Percentiles rank a stretch among this genome's conserved stretches.
These are phyloP conservation scores for Ophiostoma sp. DNA, from an alignment of 2,329 filamentous ascomycete species.

Conservation along the genomic window DNA sequence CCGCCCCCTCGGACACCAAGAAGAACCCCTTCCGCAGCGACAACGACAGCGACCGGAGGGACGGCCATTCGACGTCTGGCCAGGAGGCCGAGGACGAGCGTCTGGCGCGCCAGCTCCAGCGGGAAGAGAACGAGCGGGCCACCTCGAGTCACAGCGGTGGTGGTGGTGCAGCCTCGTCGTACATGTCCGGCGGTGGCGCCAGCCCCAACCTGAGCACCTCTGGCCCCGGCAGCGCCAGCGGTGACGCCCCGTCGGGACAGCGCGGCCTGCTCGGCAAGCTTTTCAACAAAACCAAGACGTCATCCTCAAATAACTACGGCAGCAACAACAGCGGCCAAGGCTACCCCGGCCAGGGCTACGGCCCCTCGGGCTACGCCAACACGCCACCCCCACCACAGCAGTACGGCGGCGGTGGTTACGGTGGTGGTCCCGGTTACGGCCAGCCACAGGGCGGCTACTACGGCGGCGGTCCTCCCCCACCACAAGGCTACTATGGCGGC, in stretches of 20 bases:
- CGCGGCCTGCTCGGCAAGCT: constrained; percentile 56
- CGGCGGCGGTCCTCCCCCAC: constrained; percentile 34
- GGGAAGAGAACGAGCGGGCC: constrained; percentile 71
- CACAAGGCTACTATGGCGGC: constrained; percentile 39
- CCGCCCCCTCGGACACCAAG: constrained; percentile 58
- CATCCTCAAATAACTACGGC: not conserved
- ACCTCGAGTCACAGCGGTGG: constrained; percentile 34
- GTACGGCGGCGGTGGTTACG: constrained; percentile 39
- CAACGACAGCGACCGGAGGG: constrained; percentile 28
- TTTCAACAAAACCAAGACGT: constrained; percentile 39
- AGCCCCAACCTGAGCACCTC: constrained; percentile 32
- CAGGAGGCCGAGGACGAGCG: constrained; percentile 65
- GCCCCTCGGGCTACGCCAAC: constrained; percentile 36
- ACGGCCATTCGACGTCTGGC: constrained; percentile 44
- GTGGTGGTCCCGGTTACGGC: constrained; percentile 32
- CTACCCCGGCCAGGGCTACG: constrained; percentile 35
- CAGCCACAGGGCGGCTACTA: constrained; percentile 30
- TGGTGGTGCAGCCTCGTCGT: constrained; percentile 40
- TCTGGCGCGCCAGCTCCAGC: constrained; percentile 75
- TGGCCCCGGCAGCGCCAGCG: constrained; percentile 34
- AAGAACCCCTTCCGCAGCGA: constrained; percentile 63
- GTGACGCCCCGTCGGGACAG: constrained; percentile 38
- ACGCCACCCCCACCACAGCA: constrained; percentile 37
- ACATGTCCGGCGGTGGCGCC: constrained; percentile 34
- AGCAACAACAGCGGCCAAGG: constrained; percentile 20